These are phyloP conservation scores for Suhomyces choctaworum DNA, from an alignment of 1,139 yeast genomes.

Conservation along the genomic window DNA sequence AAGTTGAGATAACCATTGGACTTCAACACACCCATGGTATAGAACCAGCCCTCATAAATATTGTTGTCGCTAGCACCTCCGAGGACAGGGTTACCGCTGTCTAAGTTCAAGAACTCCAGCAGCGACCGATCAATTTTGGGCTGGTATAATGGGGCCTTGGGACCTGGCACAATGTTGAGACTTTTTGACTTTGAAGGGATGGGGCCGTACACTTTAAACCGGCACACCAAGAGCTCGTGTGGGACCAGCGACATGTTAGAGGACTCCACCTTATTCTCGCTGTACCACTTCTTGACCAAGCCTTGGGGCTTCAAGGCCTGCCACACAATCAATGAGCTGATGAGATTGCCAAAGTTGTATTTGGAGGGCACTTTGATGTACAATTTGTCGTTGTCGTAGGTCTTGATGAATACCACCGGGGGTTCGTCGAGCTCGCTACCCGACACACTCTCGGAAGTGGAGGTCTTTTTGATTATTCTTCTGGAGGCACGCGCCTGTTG, in stretches of 20 bases:
- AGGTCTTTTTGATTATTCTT: conserved; percentile 11
- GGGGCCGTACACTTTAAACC: conserved; percentile 67
- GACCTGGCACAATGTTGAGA: conserved; percentile 43
- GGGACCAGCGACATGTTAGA: conserved; percentile 28
- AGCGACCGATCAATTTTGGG: conserved; percentile 21
- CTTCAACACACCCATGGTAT: conserved; percentile 70
- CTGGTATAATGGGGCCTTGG: conserved; percentile 47
- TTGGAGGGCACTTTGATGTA: conserved; percentile 48
- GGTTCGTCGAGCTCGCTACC: conserved; percentile 26
- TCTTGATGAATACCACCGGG: conserved; percentile 49
- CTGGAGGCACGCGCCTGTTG: conserved; percentile 14
- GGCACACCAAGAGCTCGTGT: conserved; percentile 56
- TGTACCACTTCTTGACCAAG: conserved; percentile 57
- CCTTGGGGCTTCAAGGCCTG: conserved; percentile 60
- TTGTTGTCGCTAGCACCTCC: conserved; percentile 16
- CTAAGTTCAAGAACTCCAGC: conserved; percentile 11
- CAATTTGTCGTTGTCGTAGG: conserved; percentile 47
- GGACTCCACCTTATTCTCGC: conserved; percentile 39
- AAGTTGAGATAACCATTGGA: conserved; percentile 67
- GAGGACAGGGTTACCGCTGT: conserved; percentile 2
- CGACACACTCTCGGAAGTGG: conserved; percentile 2
- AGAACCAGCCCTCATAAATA: conserved; percentile 66
- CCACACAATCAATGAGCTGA: conserved; percentile 64
- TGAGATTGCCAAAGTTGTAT: conserved; percentile 46
- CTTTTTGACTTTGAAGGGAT: conserved; percentile 47